phyloP scores from a whole-genome alignment of 2,329 filamentous ascomycete genomes.

The Uncinocarpus reesii region DNA sequence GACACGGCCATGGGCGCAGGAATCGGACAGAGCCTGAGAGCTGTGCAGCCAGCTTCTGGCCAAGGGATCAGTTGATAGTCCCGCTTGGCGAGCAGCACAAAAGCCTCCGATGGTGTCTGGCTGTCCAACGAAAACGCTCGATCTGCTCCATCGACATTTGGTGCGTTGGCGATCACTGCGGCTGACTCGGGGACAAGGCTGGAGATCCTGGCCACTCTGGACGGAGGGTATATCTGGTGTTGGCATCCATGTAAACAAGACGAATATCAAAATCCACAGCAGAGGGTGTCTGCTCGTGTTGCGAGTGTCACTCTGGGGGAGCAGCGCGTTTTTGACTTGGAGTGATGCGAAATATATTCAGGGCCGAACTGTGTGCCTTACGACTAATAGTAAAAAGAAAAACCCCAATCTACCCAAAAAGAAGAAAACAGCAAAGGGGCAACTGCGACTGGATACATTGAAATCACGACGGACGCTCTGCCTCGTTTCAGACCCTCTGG shows the following conservation, averaged over 20 bases:
- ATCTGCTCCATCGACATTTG: neutral
- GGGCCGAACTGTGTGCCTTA: neutral
- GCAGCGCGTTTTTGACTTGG: too few species aligned
- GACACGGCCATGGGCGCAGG: too few species aligned
- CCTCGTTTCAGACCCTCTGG: neutral
- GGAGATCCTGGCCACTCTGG: neutral
- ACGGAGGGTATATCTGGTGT: too few species aligned
- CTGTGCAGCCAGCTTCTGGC: too few species aligned
- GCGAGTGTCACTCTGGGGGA: too few species aligned
- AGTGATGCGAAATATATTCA: neutral
- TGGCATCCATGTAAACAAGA: neutral
- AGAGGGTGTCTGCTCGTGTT: too few species aligned
- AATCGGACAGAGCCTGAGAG: too few species aligned
- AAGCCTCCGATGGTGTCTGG: neutral
- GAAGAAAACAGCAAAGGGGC: neutral
- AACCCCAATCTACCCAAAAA: neutral
- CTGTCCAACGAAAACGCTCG: neutral
- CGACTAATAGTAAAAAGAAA: neutral
- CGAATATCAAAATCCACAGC: too few species aligned
- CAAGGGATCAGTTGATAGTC: too few species aligned
- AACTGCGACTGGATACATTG: neutral
- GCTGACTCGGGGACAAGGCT: neutral
- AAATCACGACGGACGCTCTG: neutral
- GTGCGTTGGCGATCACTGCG: neutral
- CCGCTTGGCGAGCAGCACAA: too few species aligned